Base-by-base conservation (phyloP, 192 early-diverging fungal species). In the Linnemannia zychae region DNA sequence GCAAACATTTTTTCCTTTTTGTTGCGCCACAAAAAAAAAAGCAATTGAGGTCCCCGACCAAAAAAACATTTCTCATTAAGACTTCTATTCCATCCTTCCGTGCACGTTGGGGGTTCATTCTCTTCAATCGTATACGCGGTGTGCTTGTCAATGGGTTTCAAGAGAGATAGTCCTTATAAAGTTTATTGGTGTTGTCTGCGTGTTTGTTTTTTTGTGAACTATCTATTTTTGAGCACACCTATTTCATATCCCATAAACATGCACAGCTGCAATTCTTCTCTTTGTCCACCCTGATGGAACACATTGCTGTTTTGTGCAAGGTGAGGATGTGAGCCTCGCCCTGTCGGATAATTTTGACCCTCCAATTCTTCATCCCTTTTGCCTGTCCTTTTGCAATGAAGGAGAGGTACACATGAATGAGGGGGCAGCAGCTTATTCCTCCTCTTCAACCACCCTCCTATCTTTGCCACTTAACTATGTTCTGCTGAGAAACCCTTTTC, bases 1-100 rank as follows among this genome's bases (percentile, higher is more conserved):
- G 11, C 57, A 63, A 63, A 63, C 57, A 63, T 63, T 31, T 63
- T 15, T 63, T 22, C 57, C 57, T 63, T 63, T 16, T 63, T 57
- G n/a, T 60, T 22, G 53, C 53, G 53, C 53, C 53, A 60, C 53
- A 60, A 44, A 44, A 44, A 44, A 44, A 44, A 44, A 44, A 44
- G 40, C 3, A 44, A 44, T 31, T 63, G 57, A 31, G 57, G 57
- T 63, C 57, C 57, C 57, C 15, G 57, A 63, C 11, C 57, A 63
- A 31, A 57, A 57, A 63, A 52, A 31, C 28, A 31, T 28, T 12
- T 63, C 40, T 44, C 28, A 24, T 12, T 31, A 2, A 31, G 24
- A 7, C 0, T 22, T 57, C 28, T 60, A 15, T 63, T 63, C 57
- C 11, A 12, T 63, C 53, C 22, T n/a, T n/a, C n/a, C 7, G n/a